Conservation (phyloP, 441 rosid genomes). For the Daphne laureola region DNA sequence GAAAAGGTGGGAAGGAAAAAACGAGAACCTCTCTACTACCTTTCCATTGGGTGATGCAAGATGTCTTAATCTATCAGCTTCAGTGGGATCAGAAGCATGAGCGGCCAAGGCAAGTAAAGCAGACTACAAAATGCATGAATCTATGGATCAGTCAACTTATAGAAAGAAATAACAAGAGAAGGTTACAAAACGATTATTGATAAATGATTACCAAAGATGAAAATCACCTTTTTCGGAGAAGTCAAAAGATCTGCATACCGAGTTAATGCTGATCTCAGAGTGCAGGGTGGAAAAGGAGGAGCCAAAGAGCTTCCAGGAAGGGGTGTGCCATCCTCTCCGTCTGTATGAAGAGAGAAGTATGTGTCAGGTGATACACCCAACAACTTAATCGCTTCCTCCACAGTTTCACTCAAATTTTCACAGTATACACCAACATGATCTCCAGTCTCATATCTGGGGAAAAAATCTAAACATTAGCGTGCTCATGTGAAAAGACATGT, state of each 20-base stretch:
- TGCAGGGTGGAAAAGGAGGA: constrained; percentile 76
- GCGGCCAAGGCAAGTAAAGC: constrained; percentile 87
- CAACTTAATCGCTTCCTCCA: constrained; percentile 73
- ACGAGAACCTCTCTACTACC: constrained; percentile 32
- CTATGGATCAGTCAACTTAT: constrained; percentile 1
- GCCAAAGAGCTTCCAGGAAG: constrained; percentile 70
- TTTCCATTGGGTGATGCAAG: constrained; percentile 97
- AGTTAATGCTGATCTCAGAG: constrained; percentile 74
- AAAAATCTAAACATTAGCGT: constrained; percentile 1
- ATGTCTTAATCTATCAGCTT: constrained; percentile 74
- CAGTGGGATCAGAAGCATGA: constrained; percentile 84
- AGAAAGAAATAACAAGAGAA: background rate
- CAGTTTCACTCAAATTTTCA: constrained; percentile 71
- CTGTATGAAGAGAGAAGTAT: constrained; percentile 76
- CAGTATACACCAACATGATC: constrained; percentile 95
- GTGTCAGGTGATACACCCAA: constrained; percentile 81
- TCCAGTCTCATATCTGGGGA: constrained; percentile 88
- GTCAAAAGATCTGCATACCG: constrained; percentile 75
- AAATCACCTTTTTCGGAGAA: constrained; percentile 88
- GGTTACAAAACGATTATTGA: background rate
- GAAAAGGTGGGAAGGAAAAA: no score
- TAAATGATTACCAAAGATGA: constrained; percentile 6
- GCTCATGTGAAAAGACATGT: background rate
- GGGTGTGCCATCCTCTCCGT: constrained; percentile 87
- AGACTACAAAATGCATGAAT: constrained; percentile 41